Conservation (phyloP, 2,329 filamentous ascomycete species). For the Hypomyces perniciosus region DNA sequence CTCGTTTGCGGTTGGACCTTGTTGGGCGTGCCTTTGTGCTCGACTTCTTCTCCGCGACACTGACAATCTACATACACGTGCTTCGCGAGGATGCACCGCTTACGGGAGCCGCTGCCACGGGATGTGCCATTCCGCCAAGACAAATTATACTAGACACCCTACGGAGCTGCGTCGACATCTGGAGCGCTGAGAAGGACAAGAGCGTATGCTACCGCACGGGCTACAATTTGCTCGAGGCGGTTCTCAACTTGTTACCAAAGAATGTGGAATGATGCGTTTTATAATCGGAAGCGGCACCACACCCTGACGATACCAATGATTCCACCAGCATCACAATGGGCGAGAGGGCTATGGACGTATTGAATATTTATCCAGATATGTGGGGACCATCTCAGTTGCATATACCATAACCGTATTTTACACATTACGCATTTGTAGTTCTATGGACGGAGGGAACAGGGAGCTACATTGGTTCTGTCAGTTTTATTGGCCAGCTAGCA, state of each 20-base stretch:
- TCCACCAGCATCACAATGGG: too few relatives aligned
- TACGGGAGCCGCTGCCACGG: conserved; percentile 21
- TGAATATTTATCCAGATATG: too few relatives aligned
- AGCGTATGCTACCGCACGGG: conserved; percentile 31
- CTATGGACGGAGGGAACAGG: too few relatives aligned
- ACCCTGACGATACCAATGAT: not conserved
- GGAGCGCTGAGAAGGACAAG: conserved; percentile 29
- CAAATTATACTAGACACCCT: conserved; percentile 31
- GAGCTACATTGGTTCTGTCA: too few relatives aligned
- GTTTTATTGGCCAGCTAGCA: not conserved
- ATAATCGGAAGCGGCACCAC: too few relatives aligned
- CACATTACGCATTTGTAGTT: too few relatives aligned
- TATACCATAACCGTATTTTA: too few relatives aligned
- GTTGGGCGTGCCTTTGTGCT: conserved; percentile 29
- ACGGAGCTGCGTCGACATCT: conserved; percentile 29
- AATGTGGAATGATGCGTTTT: not conserved
- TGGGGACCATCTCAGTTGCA: too few relatives aligned
- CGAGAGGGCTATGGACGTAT: too few relatives aligned
- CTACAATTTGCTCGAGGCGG: conserved; percentile 25
- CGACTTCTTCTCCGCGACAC: conserved; percentile 30
- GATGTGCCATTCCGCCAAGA: conserved; percentile 27
- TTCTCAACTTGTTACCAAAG: conserved; percentile 23
- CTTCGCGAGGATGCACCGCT: conserved; percentile 30
- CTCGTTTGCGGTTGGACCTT: conserved; percentile 22
- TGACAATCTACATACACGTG: conserved; percentile 30